Percentiles rank a stretch among this genome's conserved stretches.
phyloP scores from a whole-genome alignment of 192 early-diverging fungal genomes.

The Podila epigama region DNA sequence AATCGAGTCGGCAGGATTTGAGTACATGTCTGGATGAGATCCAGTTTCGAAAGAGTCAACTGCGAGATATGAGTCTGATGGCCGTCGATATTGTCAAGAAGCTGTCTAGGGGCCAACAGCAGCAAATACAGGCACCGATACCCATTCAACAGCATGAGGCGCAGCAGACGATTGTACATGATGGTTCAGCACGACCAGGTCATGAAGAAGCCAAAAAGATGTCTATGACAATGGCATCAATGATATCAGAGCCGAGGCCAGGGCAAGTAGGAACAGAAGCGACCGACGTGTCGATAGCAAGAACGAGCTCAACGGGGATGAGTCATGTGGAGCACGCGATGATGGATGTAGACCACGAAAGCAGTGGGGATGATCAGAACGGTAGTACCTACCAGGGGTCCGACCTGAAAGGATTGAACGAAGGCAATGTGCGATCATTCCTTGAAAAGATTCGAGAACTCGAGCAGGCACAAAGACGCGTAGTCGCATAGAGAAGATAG shows the following conservation, averaged over 20 bases:
- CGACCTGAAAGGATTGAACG: constrained; percentile 28
- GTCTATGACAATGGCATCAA: neutral
- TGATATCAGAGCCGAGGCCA: neutral
- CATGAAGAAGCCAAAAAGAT: too few species aligned
- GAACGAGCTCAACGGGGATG: neutral
- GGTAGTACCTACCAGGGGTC: neutral
- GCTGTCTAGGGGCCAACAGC: constrained; percentile 15
- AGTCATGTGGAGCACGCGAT: neutral
- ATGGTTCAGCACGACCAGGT: too few species aligned
- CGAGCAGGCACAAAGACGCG: constrained; percentile 17
- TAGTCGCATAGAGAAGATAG: neutral
- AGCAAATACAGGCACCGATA: too few species aligned
- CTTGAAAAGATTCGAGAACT: constrained; percentile 39
- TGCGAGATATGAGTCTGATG: constrained; percentile 42
- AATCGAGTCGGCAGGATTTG: constrained; percentile 34
- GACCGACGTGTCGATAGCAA: neutral
- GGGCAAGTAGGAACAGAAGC: neutral
- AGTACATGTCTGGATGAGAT: constrained; percentile 43
- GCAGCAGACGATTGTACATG: too few species aligned
- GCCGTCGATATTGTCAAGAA: constrained; percentile 41
- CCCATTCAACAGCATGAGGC: too few species aligned
- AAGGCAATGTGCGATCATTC: constrained; percentile 39
- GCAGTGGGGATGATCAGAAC: neutral
- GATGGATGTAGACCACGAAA: neutral
- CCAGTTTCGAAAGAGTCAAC: constrained; percentile 40